Evolutionary conservation across 345 rosid genomes (phyloP), one percentile per base, ranked within the genome.

Genomic region (Draba incana): DNA sequence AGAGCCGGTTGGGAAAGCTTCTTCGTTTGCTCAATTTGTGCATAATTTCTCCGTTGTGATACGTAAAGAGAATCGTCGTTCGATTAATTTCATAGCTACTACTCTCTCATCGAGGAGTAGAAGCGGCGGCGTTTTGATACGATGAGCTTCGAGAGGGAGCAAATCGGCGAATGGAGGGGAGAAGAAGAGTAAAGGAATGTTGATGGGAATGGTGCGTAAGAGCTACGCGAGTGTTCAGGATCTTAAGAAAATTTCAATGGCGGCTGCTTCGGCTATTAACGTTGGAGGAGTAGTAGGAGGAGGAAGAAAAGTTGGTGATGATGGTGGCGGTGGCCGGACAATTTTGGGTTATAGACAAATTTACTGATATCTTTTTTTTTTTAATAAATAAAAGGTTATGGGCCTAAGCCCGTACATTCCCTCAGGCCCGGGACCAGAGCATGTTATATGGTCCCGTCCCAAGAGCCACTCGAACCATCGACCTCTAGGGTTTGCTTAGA

Each of bases 11-110:
- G 87, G 84, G 30, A 16, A 27, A 65, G 39, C 5, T 66, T 27
- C 91, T 45, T 62, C 81, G n/a, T 70, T 90, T 77, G 86, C 93
- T n/a, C 94, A 90, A 62, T 90, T 97, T 0, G 96, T 93, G 49
- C 97, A 96, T 27, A 88, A 93, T 77, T 90, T 88, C 74, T 83
- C 90, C 1, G 84, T 89, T 1, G 80, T 82, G 52, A 39, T 90
- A 70, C 81, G 92, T 39, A 93, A 93, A 65, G 97, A 93, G 75
- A 93, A 88, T 54, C 74, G 95, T 14, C 88, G 83, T 66, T 97
- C 97, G 3, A 60, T 48, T 11, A 55, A 62, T 4, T 24, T 61
- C 42, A 59, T 59, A 4, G 23, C 60, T 6, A 82, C 91, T 2
- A 83, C 97, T 3, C 78, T 11, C 70, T 83, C 88, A 24, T 64